Base-by-base conservation (phyloP, 2,329 filamentous ascomycete genomes). In the Clonostachys solani region DNA sequence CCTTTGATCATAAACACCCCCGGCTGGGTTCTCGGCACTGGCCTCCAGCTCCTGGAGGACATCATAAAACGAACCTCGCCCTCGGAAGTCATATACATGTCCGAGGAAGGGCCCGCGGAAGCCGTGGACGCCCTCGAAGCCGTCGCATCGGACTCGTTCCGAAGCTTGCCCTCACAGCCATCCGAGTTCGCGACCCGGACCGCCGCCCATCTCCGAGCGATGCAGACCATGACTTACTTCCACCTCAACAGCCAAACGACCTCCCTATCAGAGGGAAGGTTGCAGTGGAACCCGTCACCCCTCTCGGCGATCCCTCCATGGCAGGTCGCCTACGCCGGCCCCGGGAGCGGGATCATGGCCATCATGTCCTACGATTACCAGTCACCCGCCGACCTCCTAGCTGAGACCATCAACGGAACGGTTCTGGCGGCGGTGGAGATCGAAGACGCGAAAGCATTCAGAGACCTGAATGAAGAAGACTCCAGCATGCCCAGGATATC, bases 151-250 rank as follows among this genome's bases (percentile, higher is more conserved):
- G 66, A 65, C 6, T 55, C 57, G 0, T 71, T 86, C 41, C 65
- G 69, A 37, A 69, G 72, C 6, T 66, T 90, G 5, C 77, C 83
- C 6, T 84, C 85, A 2, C 78, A 84, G 54, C 63, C 74, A 9
- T 73, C 72, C n/a, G 77, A 81, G 38, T 71, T 72, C 38, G 72
- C 72, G 2, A 68, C 77, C 4, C 72, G 84, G 36, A 87, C 83
- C 10, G 77, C 86, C 0, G 74, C 80, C 1, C 83, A 92, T 50
- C 64, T 89, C 4, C 72, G 86, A 44, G 76, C 78, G 6, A 90
- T 92, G 85, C 86, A 91, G 54, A 81, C 77, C n/a, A 84, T 90
- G 75, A 84, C 87, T 0, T 92, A 92, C 56, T 89, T 92, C 57
- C 89, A 92, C 59, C 53, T 37, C n/a, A 35, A 5, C 16, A 12